Evolutionary conservation across 2,329 filamentous ascomycete species (phyloP), one percentile per base, ranked within the genome.

Genomic region (Albifimbria verrucaria): DNA sequence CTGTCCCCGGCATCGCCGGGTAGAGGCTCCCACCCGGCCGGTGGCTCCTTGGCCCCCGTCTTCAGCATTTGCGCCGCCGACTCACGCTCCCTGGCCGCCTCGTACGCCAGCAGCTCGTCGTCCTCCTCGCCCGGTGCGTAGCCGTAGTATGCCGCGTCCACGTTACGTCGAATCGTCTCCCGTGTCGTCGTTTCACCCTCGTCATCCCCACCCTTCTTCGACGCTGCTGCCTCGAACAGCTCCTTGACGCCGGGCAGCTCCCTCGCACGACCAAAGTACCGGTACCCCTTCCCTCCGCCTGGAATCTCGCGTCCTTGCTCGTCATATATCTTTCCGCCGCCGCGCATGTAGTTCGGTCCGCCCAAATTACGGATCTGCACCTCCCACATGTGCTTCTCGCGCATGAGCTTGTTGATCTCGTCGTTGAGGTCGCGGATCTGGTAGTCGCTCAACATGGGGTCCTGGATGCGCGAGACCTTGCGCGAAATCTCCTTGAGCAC

Each of bases 331-430:
- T 85, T 84, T 25, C 79, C 85, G 1, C 80, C 82, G 4, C 83
- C 83, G 25, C 92, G 81, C 88, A 94, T 96, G 71, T 97, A 99
- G 72, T 97, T 97, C 25, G 94, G 94, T 2, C 94, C 94, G n/a
- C 94, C 94, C 22, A 97, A 71, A 65, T 96, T 95, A 54, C 92
- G 83, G 62, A 99, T 97, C 74, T 97, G 92, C 62, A 94, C 85
- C 78, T 99, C 94, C 94, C 94, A 99, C 82, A 96, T 92, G 81
- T 95, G 92, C 74, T 99, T 99, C 77, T 99, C 94, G 59, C 92
- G 87, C 90, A 99, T 97, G 57, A 96, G 82, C 76, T 96, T 96
- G 79, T 99, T 99, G 79, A 99, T 96, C 74, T 99, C 94, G 72
- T 99, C 94, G 76, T 99, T 99, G 68, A 99, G 79, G 73, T 99